phyloP scores from a whole-genome alignment of 805 yeast species.

The Yarrowia bubula region DNA sequence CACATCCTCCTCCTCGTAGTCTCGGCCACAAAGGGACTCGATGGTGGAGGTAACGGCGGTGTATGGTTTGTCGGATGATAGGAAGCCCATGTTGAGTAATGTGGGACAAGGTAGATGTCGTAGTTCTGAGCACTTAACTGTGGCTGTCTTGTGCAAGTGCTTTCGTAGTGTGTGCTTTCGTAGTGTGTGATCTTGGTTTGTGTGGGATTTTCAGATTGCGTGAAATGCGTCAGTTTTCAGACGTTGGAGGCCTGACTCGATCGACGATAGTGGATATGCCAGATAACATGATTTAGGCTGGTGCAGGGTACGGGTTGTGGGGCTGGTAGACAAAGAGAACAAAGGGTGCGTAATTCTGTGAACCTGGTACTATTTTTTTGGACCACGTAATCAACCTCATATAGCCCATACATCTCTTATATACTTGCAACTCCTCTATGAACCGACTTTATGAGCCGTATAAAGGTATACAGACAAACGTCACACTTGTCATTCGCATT shows the following conservation, averaged over 20 bases:
- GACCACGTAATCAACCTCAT: too few relatives aligned
- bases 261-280: slow-evolving; percentile 21
- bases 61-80: slow-evolving; percentile 44
- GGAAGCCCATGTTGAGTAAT: slow-evolving; percentile 41
- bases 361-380: too few relatives aligned
- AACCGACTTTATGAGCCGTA: too few relatives aligned
- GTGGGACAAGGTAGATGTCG: too few relatives aligned
- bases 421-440: too few relatives aligned
- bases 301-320: slow-evolving; percentile 13
- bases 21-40: slow-evolving; percentile 40
- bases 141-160: too few relatives aligned
- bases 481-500: too few relatives aligned
- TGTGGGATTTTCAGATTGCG: too few relatives aligned
- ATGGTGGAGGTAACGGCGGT: slow-evolving; percentile 45
- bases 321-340: neutral
- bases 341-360: too few relatives aligned
- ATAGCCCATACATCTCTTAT: too few relatives aligned
- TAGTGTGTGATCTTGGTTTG: neutral
- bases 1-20: slow-evolving; percentile 41
- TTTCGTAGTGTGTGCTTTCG: neutral
- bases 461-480: neutral
- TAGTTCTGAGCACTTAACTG: too few relatives aligned
- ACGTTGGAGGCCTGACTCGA: too few relatives aligned
- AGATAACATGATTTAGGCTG: slow-evolving; percentile 19
- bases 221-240: neutral